A percentile compares a stretch with the other conserved stretches of the same genome.
Conservation (phyloP, 257 asterid species). For the Striga asiatica region DNA sequence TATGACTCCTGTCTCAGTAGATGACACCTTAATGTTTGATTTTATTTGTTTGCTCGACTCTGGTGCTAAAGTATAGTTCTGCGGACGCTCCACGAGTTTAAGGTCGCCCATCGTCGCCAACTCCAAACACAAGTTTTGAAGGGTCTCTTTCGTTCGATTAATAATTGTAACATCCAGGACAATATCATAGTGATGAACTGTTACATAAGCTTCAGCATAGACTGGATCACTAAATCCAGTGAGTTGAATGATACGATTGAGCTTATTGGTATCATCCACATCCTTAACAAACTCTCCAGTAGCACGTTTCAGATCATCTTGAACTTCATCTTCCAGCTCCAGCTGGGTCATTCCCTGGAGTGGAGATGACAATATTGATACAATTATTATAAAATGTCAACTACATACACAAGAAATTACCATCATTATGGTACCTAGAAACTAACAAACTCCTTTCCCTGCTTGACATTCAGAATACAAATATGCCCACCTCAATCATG, state of each 20-base stretch:
- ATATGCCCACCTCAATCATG: too few relatives aligned
- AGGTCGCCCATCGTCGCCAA: conserved; percentile 98
- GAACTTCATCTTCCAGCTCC: conserved; percentile 88
- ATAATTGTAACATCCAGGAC: conserved; percentile 86
- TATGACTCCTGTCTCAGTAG: conserved; percentile 95
- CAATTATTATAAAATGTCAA: not conserved
- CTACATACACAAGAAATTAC: too few relatives aligned
- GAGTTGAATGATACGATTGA: conserved; percentile 79
- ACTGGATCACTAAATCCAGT: conserved; percentile 97
- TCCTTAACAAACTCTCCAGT: conserved; percentile 87
- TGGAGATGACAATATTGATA: conserved; percentile 9
- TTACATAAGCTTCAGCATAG: conserved; percentile 93
- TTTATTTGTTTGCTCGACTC: conserved; percentile 89
- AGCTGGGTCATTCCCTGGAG: conserved; percentile 89
- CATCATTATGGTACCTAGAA: too few relatives aligned
- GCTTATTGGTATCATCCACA: conserved; percentile 73
- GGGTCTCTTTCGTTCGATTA: conserved; percentile 88
- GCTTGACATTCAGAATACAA: too few relatives aligned
- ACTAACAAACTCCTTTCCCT: too few relatives aligned
- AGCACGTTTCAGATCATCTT: conserved; percentile 92
- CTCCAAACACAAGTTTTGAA: conserved; percentile 89
- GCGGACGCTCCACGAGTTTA: conserved; percentile 95
- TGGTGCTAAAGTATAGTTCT: conserved; percentile 84
- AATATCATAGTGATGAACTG: conserved; percentile 92
- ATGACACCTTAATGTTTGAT: conserved; percentile 92